These are phyloP conservation scores for Oemleria cerasiformis DNA, from an alignment of 306 rosid species.

Conservation along the genomic window DNA sequence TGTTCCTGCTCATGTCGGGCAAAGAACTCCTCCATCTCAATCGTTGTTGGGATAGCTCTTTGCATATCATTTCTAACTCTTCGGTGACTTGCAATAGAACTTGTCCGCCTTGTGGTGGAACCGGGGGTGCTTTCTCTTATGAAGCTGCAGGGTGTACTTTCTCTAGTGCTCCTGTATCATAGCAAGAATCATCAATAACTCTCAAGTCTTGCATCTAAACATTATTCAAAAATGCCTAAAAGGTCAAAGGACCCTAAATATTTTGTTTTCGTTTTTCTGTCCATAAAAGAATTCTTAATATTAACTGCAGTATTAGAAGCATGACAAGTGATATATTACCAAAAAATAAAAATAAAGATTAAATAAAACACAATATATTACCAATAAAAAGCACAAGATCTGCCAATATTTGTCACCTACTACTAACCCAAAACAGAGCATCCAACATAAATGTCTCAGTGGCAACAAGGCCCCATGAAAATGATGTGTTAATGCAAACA, in stretches of 20 bases:
- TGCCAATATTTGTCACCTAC: constrained; percentile 40
- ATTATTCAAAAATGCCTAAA: constrained; percentile 6
- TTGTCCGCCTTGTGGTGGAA: constrained; percentile 59
- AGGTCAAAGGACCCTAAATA: background rate
- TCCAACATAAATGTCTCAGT: constrained; percentile 33
- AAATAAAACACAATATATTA: constrained; percentile 36
- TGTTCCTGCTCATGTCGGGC: constrained; percentile 74
- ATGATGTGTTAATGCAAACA: constrained; percentile 37
- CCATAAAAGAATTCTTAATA: too few species aligned
- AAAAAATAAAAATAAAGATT: constrained; percentile 11
- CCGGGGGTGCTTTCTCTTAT: constrained; percentile 63
- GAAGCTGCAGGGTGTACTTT: constrained; percentile 79
- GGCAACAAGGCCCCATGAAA: constrained; percentile 51
- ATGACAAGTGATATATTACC: background rate
- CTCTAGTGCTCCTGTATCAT: constrained; percentile 60
- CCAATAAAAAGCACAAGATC: constrained; percentile 38
- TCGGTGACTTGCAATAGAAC: constrained; percentile 16
- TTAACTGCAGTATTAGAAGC: background rate
- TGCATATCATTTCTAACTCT: constrained; percentile 32
- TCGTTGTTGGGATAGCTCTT: constrained; percentile 60
- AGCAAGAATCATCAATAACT: background rate
- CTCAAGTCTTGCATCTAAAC: constrained; percentile 9
- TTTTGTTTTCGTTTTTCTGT: too few species aligned
- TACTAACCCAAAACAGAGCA: constrained; percentile 28
- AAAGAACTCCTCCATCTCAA: constrained; percentile 86